phyloP scores from a whole-genome alignment of 176 grass and related monocot species.

The Puccinellia tenuiflora region DNA sequence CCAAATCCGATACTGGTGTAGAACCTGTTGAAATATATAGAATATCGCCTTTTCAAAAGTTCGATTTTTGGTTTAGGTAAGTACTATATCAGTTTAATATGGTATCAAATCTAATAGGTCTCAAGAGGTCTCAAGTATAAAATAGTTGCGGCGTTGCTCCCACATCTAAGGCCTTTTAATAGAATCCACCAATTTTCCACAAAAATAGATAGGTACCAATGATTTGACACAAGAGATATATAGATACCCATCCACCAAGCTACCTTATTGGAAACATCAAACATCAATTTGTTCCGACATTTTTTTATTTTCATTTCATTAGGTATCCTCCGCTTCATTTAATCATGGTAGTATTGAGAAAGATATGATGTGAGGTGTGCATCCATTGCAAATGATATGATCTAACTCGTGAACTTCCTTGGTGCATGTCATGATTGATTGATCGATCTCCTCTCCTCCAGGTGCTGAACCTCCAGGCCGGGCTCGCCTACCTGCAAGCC shows the following conservation, averaged over 20 bases:
- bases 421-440: neutral
- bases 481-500: neutral
- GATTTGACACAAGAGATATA: neutral
- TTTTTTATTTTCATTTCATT: too few species aligned
- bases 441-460: neutral
- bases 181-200: neutral
- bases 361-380: neutral
- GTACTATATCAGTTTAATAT: too few species aligned
- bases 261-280: too few species aligned
- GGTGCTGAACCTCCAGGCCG: neutral
- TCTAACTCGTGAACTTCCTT: neutral
- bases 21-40: too few species aligned
- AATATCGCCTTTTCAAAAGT: too few species aligned
- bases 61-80: too few species aligned
- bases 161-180: too few species aligned
- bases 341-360: neutral
- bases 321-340: neutral
- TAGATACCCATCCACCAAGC: too few species aligned
- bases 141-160: too few species aligned
- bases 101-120: too few species aligned
- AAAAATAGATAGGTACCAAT: neutral
- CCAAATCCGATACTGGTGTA: neutral
- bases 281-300: too few species aligned
- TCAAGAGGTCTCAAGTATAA: too few species aligned
- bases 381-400: neutral